Evolutionary conservation across 441 rosid species (phyloP).

Genomic region (Pelargonium fulgidum): DNA sequence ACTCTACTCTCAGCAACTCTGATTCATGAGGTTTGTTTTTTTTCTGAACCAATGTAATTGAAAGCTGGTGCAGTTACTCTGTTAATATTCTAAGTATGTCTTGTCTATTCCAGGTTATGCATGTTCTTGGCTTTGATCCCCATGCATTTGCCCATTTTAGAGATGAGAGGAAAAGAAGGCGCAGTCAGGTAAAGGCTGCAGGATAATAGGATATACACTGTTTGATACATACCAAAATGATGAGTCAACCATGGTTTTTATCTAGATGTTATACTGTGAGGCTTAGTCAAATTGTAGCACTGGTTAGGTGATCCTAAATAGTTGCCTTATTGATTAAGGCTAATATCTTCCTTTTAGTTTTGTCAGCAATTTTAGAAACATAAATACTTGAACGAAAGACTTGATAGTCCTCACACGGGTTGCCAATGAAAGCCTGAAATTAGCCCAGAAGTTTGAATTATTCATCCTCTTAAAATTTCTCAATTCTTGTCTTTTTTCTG

Average conservation of each 20-base stretch:
- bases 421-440: not conserved
- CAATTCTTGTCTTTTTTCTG: not conserved
- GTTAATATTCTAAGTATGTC: constrained; percentile 16
- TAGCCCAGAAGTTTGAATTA: not conserved
- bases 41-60: constrained; percentile 10
- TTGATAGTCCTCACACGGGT: not conserved
- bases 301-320: not conserved
- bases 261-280: not conserved
- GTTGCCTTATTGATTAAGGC: not conserved
- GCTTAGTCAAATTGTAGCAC: not conserved
- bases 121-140: constrained; percentile 98
- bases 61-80: constrained; percentile 9
- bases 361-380: not conserved
- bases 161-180: constrained; percentile 96
- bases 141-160: constrained; percentile 98
- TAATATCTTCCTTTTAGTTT: constrained; percentile 1
- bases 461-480: not conserved
- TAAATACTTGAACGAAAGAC: not conserved
- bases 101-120: constrained; percentile 66
- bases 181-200: constrained; percentile 52
- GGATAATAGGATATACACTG: not conserved
- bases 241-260: not conserved
- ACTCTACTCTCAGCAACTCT: constrained; percentile 93
- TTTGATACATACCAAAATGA: not conserved
- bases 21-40: constrained; percentile 66